phyloP scores from a whole-genome alignment of 1,284 basidiomycete genomes.

The Hymenochaete sp. region DNA sequence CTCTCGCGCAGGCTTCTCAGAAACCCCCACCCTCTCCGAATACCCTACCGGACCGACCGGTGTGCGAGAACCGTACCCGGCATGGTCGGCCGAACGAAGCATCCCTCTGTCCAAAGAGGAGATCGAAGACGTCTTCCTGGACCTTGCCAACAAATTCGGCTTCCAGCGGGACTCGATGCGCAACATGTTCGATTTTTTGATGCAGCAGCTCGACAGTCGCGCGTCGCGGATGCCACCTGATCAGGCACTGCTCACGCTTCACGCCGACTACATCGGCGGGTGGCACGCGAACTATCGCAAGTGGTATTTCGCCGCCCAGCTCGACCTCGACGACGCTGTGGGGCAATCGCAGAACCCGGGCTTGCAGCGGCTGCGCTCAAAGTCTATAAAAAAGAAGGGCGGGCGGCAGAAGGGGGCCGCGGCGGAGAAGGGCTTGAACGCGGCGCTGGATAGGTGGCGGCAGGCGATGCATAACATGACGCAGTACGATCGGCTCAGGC shows the following conservation, averaged over 20 bases:
- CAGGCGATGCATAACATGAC: constrained; percentile 99
- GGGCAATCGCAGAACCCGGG: constrained; percentile 90
- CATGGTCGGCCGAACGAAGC: constrained; percentile 86
- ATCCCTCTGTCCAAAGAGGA: constrained; percentile 98
- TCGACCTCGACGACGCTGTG: constrained; percentile 97
- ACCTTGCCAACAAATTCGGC: constrained; percentile 97
- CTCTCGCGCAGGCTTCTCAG: constrained; percentile 49
- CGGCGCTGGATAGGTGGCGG: constrained; percentile 87
- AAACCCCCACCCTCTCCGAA: constrained; percentile 54
- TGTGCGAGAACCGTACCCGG: constrained; percentile 77
- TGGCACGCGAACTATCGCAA: constrained; percentile 95
- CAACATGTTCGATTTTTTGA: constrained; percentile 96
- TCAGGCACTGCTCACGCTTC: constrained; percentile 89
- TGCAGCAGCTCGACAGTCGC: constrained; percentile 95
- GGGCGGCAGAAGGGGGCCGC: constrained; percentile 34
- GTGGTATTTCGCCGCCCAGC: constrained; percentile 99
- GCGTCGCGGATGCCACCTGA: constrained; percentile 97
- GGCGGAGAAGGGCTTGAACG: constrained; percentile 79
- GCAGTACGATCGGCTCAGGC: constrained; percentile 94
- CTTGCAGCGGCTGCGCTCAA: constrained; percentile 70
- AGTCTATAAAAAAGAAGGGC: constrained; percentile 28
- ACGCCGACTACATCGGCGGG: constrained; percentile 98
- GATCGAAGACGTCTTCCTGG: constrained; percentile 97
- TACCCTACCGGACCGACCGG: constrained; percentile 36
- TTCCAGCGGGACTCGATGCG: constrained; percentile 91